Conservation (phyloP, 192 early-diverging fungal species). For the Coemansia erecta region DNA sequence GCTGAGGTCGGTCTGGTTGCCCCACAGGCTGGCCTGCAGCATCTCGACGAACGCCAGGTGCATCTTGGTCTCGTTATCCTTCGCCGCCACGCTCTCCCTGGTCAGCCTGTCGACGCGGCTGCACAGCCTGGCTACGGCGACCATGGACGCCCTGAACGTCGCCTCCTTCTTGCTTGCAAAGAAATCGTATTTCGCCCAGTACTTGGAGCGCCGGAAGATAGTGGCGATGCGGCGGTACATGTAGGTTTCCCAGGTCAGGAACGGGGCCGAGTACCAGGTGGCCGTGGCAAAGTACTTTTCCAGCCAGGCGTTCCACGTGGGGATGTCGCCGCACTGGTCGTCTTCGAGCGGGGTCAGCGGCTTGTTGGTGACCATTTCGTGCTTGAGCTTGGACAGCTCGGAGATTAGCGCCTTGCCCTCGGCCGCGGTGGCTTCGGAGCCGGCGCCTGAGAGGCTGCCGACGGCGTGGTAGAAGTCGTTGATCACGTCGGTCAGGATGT, state of each 20-base stretch:
- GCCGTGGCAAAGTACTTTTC: conserved; percentile 51
- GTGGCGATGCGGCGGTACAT: conserved; percentile 74
- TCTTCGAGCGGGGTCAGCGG: conserved; percentile 52
- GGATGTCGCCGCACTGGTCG: conserved; percentile 55
- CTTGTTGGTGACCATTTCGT: conserved; percentile 71
- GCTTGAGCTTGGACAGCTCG: conserved; percentile 63
- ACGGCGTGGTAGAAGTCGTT: conserved; percentile 66
- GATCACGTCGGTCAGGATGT: conserved; percentile 78
- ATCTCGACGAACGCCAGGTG: conserved; percentile 66
- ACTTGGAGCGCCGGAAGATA: conserved; percentile 50
- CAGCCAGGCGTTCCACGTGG: conserved; percentile 66
- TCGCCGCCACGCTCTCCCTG: conserved; percentile 14
- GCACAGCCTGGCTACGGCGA: conserved; percentile 66
- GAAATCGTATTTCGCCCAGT: conserved; percentile 73
- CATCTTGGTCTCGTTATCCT: conserved; percentile 14
- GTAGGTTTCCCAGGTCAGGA: conserved; percentile 84
- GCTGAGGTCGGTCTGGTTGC: conserved; percentile 84
- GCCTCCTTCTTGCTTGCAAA: conserved; percentile 68
- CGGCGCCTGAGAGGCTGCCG: conserved; percentile 24
- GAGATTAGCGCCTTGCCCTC: conserved; percentile 72
- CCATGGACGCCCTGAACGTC: conserved; percentile 67
- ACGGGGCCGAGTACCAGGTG: conserved; percentile 76
- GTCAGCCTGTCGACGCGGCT: conserved; percentile 52
- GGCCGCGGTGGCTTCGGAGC: conserved; percentile 33
- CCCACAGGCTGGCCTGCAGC: conserved; percentile 80